Conservation (phyloP, 2,329 filamentous ascomycete species). For the Diaporthe ampelina region DNA sequence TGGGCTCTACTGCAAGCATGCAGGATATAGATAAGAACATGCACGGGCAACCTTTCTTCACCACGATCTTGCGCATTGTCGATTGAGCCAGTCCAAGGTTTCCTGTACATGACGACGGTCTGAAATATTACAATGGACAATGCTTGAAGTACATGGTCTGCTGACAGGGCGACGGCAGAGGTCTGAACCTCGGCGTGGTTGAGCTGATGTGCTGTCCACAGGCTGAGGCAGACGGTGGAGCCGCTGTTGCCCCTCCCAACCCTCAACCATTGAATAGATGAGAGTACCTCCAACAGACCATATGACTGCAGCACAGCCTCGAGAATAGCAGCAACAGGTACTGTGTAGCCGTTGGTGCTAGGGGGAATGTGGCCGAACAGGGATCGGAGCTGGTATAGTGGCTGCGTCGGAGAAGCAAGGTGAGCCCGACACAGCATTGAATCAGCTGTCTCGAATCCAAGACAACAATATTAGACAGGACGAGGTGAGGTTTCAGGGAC, state of each 20-base stretch:
- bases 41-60: neutral
- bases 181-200: neutral
- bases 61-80: neutral
- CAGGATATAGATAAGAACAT: neutral
- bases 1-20: neutral
- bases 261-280: neutral
- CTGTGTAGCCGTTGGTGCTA: too few species aligned
- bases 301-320: neutral
- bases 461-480: slow-evolving; percentile 28
- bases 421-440: slow-evolving; percentile 31
- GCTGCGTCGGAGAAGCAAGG: slow-evolving; percentile 30
- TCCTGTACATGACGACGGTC: too few species aligned
- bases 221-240: neutral
- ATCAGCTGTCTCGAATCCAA: slow-evolving; percentile 29
- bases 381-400: slow-evolving; percentile 6
- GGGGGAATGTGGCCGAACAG: neutral
- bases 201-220: neutral
- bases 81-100: too few species aligned
- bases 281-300: neutral
- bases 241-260: neutral
- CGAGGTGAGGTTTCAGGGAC: slow-evolving; percentile 12
- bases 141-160: neutral
- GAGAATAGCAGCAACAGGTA: too few species aligned
- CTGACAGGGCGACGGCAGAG: neutral
- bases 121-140: neutral